Base-by-base conservation (phyloP, 345 rosid genomes). In the Rhodomyrtus tomentosa region DNA sequence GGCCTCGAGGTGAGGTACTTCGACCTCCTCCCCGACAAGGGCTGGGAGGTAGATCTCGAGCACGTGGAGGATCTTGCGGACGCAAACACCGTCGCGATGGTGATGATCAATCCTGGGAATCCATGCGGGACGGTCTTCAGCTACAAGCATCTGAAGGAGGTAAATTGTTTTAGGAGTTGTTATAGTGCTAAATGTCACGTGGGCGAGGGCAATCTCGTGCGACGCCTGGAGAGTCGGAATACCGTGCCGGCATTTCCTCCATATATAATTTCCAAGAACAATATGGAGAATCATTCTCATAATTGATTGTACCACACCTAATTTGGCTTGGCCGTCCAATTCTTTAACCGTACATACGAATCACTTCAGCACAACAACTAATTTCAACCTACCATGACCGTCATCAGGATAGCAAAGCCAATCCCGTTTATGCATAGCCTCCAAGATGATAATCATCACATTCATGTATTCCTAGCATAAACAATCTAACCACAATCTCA, bases 91-190 rank as follows among this genome's bases (percentile, higher is more conserved):
- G 89, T 86, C 20, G 95, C 95, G 0, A 86, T 92, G 48, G 94
- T 93, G 76, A 68, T 94, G 5, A 89, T 93, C 20, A 94, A 92
- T 81, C 91, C 90, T 20, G 91, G 90, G 5, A 91, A 90, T 87
- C 93, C 92, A 18, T 89, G 95, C 82, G 98, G 95, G 81, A 91
- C 86, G 82, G 92, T 95, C 82, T 95, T 87, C 87, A 88, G 92
- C 81, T 80, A 87, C 53, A 84, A 89, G 49, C 97, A 95, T 87
- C 87, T 93, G 84, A 87, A 93, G 82, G 84, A 90, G 93, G 96
- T 88, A 48, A 27, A 38, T 15, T 48, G 53, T 48, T 48, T 80
- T 25, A 25, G 3, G 52, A 45, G 50, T 12, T 62, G 74, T 59
- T 29, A 0, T 1, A 7, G 91, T 82, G 91, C 93, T n/a, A n/a